Conservation (phyloP, 257 asterid species). For the Haberlea rhodopensis region DNA sequence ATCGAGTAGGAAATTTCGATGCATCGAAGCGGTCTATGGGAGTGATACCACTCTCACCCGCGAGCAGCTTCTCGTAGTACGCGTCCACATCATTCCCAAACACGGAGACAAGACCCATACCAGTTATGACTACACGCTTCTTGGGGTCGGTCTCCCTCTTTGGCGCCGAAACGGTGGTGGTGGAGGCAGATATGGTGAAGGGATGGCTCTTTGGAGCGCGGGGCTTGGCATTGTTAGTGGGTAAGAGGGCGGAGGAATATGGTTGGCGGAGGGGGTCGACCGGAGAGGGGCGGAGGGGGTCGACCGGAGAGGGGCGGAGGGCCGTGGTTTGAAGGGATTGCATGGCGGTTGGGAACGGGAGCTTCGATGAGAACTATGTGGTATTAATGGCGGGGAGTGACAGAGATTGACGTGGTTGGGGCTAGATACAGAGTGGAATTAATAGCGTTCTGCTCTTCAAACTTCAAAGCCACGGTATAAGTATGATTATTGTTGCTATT, state of each 20-base stretch:
- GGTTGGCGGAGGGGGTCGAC: constrained; percentile 35
- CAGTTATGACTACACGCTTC: constrained; percentile 60
- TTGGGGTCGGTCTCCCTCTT: constrained; percentile 60
- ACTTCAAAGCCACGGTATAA: too few relatives aligned
- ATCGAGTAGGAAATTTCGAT: constrained; percentile 53
- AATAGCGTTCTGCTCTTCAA: too few relatives aligned
- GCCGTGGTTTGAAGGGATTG: constrained; percentile 42
- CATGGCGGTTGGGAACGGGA: constrained; percentile 34
- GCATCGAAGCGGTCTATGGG: constrained; percentile 57
- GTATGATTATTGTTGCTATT: too few relatives aligned
- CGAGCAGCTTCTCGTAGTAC: constrained; percentile 50
- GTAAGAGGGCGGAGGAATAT: constrained; percentile 19
- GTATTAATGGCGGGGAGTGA: constrained; percentile 19
- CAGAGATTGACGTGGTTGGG: too few relatives aligned
- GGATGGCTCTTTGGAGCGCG: constrained; percentile 25
- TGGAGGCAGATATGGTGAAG: constrained; percentile 40
- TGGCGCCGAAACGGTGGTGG: constrained; percentile 36
- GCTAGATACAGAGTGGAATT: too few relatives aligned
- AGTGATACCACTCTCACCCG: constrained; percentile 60
- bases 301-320: constrained; percentile 42
- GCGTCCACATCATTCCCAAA: constrained; percentile 55
- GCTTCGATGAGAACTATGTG: constrained; percentile 33
- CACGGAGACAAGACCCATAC: constrained; percentile 60
- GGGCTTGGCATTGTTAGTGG: constrained; percentile 33
- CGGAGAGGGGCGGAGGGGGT: constrained; percentile 35